A percentile compares a stretch with the other conserved stretches of the same genome.
Evolutionary conservation across 2,329 filamentous ascomycete species (phyloP).

Genomic region (Calycina herbarum): DNA sequence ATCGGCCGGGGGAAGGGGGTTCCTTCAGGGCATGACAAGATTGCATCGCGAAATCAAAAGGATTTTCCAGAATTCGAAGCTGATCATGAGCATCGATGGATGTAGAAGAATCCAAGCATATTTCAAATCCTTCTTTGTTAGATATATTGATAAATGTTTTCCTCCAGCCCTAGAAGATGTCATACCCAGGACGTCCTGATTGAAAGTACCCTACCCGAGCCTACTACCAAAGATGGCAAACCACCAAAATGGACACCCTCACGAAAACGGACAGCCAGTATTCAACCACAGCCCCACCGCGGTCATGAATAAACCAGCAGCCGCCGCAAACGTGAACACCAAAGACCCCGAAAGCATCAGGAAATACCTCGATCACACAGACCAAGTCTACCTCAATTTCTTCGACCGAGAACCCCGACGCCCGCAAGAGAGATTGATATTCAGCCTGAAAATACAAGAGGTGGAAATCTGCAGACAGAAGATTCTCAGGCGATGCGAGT

Average conservation of each 20-base stretch:
- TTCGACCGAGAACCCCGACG: not conserved
- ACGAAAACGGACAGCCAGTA: not conserved
- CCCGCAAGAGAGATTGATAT: not conserved
- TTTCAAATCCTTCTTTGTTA: not conserved
- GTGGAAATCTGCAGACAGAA: not conserved
- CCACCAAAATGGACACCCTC: not conserved
- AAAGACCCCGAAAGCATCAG: not conserved
- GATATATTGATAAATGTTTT: not conserved
- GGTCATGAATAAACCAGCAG: not conserved
- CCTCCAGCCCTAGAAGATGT: not conserved
- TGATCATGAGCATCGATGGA: not conserved
- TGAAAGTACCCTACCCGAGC: no score
- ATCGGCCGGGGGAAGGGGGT: no score
- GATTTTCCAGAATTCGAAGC: not conserved
- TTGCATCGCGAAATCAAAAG: not conserved
- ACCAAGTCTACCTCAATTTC: not conserved
- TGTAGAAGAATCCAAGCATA: not conserved
- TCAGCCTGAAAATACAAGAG: not conserved
- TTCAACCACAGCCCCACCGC: no score
- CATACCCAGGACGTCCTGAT: not conserved
- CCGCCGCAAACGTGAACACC: not conserved
- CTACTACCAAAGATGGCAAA: not conserved
- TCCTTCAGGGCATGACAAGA: no score
- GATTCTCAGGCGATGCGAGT: not conserved
- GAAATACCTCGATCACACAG: not conserved